A percentile compares a stretch with the other conserved stretches of the same genome.
Conservation (phyloP, 495 filamentous ascomycete species). For the Lasiosphaeriaceae sp. region DNA sequence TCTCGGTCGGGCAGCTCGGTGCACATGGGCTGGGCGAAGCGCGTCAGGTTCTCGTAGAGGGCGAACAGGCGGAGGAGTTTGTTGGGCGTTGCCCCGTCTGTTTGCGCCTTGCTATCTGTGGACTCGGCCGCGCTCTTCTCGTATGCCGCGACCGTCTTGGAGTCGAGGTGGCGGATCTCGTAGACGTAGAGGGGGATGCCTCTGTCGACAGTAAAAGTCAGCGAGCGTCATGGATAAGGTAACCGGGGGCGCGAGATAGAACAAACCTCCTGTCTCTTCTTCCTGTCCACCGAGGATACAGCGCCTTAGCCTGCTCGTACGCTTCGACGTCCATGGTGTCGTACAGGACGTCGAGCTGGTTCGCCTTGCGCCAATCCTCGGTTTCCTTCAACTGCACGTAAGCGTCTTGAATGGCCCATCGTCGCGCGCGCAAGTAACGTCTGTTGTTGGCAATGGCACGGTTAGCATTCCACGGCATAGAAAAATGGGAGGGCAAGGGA, state of each 20-base stretch:
- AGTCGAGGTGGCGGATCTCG: slow-evolving; percentile 75
- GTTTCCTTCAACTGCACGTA: slow-evolving; percentile 84
- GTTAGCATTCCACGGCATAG: not conserved
- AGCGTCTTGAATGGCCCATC: slow-evolving; percentile 67
- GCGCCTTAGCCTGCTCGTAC: slow-evolving; percentile 70
- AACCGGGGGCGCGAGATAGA: not conserved
- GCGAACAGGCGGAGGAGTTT: slow-evolving; percentile 79
- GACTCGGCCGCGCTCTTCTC: slow-evolving; percentile 58
- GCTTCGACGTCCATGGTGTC: slow-evolving; percentile 76
- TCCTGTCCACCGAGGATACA: slow-evolving; percentile 94
- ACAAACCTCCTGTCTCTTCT: slow-evolving; percentile 63
- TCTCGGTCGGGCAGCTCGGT: slow-evolving; percentile 64
- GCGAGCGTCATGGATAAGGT: not conserved
- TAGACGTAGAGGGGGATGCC: slow-evolving; percentile 89
- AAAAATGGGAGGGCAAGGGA: no score
- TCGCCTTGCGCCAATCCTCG: slow-evolving; percentile 79
- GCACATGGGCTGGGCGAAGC: slow-evolving; percentile 80
- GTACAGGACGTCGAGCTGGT: slow-evolving; percentile 68
- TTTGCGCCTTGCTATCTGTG: slow-evolving; percentile 48
- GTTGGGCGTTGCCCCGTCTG: slow-evolving; percentile 57
- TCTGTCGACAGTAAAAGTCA: slow-evolving; percentile 32
- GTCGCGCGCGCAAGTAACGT: slow-evolving; percentile 75
- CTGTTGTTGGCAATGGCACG: slow-evolving; percentile 40
- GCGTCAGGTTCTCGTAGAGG: slow-evolving; percentile 83
- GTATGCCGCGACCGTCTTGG: slow-evolving; percentile 75